A percentile compares a stretch with the other conserved stretches of the same genome.
These are phyloP conservation scores for Arthrobotrys sphaeroides DNA, from an alignment of 2,329 filamentous ascomycete genomes.

Conservation along the genomic window DNA sequence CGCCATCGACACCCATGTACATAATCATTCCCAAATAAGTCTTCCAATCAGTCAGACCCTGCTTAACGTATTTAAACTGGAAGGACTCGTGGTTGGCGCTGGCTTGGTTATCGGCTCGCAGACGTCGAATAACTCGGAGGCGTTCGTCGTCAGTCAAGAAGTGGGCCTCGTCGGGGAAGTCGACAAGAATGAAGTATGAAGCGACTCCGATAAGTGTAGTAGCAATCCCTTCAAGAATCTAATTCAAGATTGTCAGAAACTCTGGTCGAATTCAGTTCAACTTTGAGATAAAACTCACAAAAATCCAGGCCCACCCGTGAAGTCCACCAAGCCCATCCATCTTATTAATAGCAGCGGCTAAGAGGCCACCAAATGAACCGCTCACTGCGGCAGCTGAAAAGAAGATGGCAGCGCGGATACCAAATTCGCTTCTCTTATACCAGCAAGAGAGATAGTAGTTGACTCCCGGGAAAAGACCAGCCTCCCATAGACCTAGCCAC, in stretches of 20 bases:
- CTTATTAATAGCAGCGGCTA: constrained; percentile 76
- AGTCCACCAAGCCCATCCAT: constrained; percentile 72
- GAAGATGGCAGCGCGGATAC: constrained; percentile 70
- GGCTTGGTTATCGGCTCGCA: constrained; percentile 76
- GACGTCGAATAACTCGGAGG: constrained; percentile 74
- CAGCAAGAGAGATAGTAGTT: constrained; percentile 85
- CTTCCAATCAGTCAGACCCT: constrained; percentile 82
- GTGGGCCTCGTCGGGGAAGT: constrained; percentile 79
- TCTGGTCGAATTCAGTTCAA: neutral
- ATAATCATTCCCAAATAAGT: constrained; percentile 73
- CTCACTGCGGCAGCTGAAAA: constrained; percentile 83
- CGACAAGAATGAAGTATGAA: constrained; percentile 81
- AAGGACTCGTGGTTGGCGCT: constrained; percentile 80
- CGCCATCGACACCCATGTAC: constrained; percentile 58
- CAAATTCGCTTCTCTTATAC: constrained; percentile 83
- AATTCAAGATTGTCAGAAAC: neutral
- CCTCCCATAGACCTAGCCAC: constrained; percentile 78
- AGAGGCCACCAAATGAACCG: constrained; percentile 78
- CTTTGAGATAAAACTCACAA: constrained; percentile 59
- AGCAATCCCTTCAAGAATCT: constrained; percentile 73
- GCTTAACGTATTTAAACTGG: constrained; percentile 76
- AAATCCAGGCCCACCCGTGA: constrained; percentile 73
- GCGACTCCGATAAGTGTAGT: constrained; percentile 74
- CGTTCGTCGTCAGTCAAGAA: constrained; percentile 78
- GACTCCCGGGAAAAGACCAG: constrained; percentile 78